These are phyloP conservation scores for Kodamaea hsintzibuensis DNA, from an alignment of 805 yeast species.

Conservation along the genomic window DNA sequence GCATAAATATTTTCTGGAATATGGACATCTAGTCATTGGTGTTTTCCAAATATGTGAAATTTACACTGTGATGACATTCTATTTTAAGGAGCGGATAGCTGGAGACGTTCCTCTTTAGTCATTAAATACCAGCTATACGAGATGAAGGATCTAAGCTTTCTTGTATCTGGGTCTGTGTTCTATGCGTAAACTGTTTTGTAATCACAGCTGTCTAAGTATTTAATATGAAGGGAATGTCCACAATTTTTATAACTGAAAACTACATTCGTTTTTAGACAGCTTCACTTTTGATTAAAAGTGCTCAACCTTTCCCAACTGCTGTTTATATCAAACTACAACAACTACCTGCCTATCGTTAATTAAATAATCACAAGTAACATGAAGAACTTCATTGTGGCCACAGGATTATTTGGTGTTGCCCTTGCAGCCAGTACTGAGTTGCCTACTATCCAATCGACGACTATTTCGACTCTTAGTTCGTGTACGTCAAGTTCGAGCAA, in stretches of 20 bases:
- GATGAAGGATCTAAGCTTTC: slow-evolving; percentile 1
- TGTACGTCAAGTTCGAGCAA: slow-evolving; percentile 6
- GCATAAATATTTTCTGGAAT: neutral
- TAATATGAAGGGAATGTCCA: neutral
- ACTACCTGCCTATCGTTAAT: too few species aligned
- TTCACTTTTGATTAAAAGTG: neutral
- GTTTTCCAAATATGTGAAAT: neutral
- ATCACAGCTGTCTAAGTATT: neutral
- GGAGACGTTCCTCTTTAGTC: neutral
- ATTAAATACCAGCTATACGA: neutral
- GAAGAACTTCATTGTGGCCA: slow-evolving; percentile 6
- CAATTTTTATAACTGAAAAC: neutral
- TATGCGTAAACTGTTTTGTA: neutral
- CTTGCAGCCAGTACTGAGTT: slow-evolving; percentile 9
- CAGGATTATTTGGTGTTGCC: slow-evolving; percentile 5
- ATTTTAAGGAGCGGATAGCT: neutral
- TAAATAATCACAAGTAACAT: neutral
- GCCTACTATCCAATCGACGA: slow-evolving; percentile 9
- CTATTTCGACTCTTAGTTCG: slow-evolving; percentile 7
- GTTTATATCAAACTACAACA: too few species aligned
- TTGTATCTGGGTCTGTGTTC: neutral
- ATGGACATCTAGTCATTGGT: neutral
- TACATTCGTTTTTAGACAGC: slow-evolving; percentile 1
- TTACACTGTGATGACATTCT: neutral
- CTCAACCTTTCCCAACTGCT: neutral